These are phyloP conservation scores for Clathrus columnatus DNA, from an alignment of 768 basidiomycete species.

Conservation along the genomic window DNA sequence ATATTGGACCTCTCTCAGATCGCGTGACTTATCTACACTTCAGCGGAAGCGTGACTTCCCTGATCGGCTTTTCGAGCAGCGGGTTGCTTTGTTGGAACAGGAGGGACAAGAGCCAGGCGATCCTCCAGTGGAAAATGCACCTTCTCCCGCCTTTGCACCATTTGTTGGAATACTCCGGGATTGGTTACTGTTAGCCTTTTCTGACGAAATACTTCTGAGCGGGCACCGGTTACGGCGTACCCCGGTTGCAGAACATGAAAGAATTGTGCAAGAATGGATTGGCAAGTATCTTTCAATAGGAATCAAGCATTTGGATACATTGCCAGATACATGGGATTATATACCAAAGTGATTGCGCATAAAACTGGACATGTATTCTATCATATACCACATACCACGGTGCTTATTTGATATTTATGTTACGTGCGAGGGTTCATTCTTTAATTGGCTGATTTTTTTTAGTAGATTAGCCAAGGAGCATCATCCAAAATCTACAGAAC, in stretches of 20 bases:
- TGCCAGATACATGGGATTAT: background rate
- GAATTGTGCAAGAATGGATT: background rate
- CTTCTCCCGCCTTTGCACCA: background rate
- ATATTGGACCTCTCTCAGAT: background rate
- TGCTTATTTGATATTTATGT: no score
- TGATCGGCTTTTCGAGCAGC: background rate
- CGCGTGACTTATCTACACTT: background rate
- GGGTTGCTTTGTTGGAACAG: no score
- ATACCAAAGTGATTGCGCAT: no score
- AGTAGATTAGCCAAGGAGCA: no score
- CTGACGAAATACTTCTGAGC: background rate
- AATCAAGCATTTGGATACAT: background rate
- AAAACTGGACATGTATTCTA: no score
- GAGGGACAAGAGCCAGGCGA: background rate
- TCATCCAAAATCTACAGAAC: no score
- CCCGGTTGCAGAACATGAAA: no score
- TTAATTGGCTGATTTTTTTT: no score
- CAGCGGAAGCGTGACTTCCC: background rate
- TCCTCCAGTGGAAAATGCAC: background rate
- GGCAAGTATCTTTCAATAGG: background rate
- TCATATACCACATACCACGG: no score
- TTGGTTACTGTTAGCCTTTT: background rate
- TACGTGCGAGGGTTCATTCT: no score
- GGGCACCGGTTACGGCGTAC: background rate
- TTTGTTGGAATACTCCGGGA: background rate